Base-by-base conservation (phyloP, 345 rosid species). In the Anacardium occidentale region DNA sequence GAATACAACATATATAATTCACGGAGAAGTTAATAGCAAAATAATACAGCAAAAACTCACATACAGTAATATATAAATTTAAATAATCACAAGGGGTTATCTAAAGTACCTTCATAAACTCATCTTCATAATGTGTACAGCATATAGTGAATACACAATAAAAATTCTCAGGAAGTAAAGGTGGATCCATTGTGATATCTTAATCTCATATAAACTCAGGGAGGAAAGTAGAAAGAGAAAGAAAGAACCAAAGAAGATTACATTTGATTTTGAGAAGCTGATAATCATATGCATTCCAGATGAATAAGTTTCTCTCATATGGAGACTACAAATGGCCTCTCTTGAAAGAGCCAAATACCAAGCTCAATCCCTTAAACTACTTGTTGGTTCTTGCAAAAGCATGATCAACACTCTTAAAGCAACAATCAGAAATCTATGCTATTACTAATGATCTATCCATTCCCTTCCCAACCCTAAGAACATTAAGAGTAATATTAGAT, bases 1-100 rank as follows among this genome's bases (percentile, higher is more conserved):
- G 18, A 29, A 18, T 40, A 17, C 42, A 78, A 60, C 37, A 73
- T 72, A 11, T 63, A 25, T 15, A 64, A 69, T 32, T 29, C n/a
- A 25, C 20, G 13, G 34, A 15, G 71, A 56, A 21, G 14, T 70
- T 67, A 55, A 69, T 18, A 29, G 8, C 18, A 45, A 32, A 57
- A 52, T n/a, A 2, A 40, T 54, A 54, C 29, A 55, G 32, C 42
- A 50, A 3, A 68, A 15, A 17, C 34, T 57, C n/a, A 21, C 64
- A 11, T 20, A 2, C 21, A 21, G 7, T 14, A 71, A 21, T 24
- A 17, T 45, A 37, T 37, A 17, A 40, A 8, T 37, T 37, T 6
- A 37, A 37, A 37, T 37, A 37, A 37, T 37, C 7, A 37, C 42
- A 37, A 5, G 42, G 42, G 42, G 8, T 7, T 8, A 47, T 34